Base-by-base conservation (phyloP, 2,329 filamentous ascomycete genomes). In the Diaporthe sp. region DNA sequence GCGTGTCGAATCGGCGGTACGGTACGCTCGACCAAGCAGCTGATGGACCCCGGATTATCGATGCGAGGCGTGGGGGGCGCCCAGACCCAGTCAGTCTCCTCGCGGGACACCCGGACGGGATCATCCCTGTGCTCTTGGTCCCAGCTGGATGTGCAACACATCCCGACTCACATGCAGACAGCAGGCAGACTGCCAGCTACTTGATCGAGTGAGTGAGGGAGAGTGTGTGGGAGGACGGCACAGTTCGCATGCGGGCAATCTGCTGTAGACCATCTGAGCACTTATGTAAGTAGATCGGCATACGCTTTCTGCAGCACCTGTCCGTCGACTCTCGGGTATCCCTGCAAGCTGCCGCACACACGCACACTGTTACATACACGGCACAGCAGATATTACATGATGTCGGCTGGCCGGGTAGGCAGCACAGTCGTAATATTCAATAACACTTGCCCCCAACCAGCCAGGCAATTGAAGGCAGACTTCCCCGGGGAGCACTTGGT, bases 11-110 rank as follows among this genome's bases (percentile, higher is more conserved):
- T 68, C 63, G 47, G 63, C 32, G 63, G 47, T 32, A 53, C 32
- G 63, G 47, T 32, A 53, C 63, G 32, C 47, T 68, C n/a, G 63
- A n/a, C 32, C 32, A 39, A 39, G n/a, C 32, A 39, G 63, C 47
- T 53, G n/a, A 68, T 68, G 63, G n/a, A 68, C 63, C 63, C 63
- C 63, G 47, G 63, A 53, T 68, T 68, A 50, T 39, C n/a, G 32
- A 35, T 53, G 63, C 63, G 63, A 53, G 63, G 47, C 63, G 47
- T 68, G 63, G 63, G 63, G 53, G 63, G 47, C 61, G 44, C 63
- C 63, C 22, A 68, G 47, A 27, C 47, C 47, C n/a, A 27, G n/a
- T 25, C n/a, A 27, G 47, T 39, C 44, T 68, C n/a, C 32, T 25
- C 32, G 13, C 47, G n/a, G 32, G 30, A 42, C 51, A 32, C 35